These are phyloP conservation scores for Calonectria pauciramosa DNA, from an alignment of 2,329 filamentous ascomycete genomes.

Conservation along the genomic window DNA sequence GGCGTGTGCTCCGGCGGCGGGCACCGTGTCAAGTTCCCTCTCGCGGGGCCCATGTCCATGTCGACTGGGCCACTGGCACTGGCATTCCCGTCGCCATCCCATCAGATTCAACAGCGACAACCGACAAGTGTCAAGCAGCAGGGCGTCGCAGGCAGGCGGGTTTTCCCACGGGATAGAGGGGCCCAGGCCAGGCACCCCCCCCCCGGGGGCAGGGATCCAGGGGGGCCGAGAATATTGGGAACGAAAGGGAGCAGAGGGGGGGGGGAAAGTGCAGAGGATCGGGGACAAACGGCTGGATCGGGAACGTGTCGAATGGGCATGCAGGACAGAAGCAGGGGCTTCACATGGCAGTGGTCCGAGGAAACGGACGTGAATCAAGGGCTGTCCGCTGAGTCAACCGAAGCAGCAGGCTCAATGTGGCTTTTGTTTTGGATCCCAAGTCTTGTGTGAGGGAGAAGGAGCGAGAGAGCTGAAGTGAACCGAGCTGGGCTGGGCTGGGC, in stretches of 20 bases:
- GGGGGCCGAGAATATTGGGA: not conserved
- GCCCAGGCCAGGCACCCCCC: not conserved
- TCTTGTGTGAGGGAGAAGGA: not conserved
- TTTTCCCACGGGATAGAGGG: too few relatives aligned
- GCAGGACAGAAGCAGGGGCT: conserved; percentile 1
- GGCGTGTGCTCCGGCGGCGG: not conserved
- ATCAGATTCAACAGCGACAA: not conserved
- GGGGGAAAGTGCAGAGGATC: not conserved
- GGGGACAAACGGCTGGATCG: conserved; percentile 13
- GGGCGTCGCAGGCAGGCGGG: not conserved
- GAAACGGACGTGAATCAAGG: conserved; percentile 4
- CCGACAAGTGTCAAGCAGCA: not conserved
- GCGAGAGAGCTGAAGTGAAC: not conserved
- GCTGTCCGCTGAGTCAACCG: not conserved
- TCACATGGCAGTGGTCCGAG: conserved; percentile 19
- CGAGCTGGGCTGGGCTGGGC: not conserved
- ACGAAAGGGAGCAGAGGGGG: not conserved
- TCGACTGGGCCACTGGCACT: not conserved
- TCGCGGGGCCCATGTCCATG: not conserved
- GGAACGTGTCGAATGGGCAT: not conserved
- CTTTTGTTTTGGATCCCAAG: not conserved
- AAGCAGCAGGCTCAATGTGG: not conserved
- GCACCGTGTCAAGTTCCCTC: not conserved
- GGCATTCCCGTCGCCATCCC: not conserved
- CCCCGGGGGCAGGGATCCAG: not conserved